A percentile compares a stretch with the other conserved stretches of the same genome.
Conservation (phyloP, 2,329 filamentous ascomycete species). For the Arthroderma sp. region DNA sequence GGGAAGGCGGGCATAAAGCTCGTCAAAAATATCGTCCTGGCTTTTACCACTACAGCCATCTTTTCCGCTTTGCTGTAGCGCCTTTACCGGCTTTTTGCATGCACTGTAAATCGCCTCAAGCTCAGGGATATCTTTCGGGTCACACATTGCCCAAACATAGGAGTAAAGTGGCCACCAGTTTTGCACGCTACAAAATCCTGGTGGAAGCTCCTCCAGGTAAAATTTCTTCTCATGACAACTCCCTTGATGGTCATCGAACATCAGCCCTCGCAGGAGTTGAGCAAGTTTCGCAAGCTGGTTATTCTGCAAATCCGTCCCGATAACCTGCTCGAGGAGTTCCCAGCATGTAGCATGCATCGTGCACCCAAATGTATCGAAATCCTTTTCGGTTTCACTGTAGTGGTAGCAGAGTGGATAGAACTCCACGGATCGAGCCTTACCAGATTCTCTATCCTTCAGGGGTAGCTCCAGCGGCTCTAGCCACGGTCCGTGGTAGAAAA, state of each 20-base stretch:
- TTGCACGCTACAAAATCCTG: no score
- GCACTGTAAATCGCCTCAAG: background rate
- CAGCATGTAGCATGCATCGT: constrained; percentile 1
- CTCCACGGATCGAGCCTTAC: background rate
- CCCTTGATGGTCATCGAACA: background rate
- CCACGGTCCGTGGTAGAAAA: constrained; percentile 1
- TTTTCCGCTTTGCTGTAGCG: background rate
- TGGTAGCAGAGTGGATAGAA: constrained; percentile 2
- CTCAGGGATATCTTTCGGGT: background rate
- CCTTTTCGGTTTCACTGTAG: background rate
- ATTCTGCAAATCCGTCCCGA: background rate
- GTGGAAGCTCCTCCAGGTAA: no score
- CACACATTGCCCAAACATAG: background rate
- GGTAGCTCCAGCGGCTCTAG: constrained; percentile 1
- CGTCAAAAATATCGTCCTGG: background rate
- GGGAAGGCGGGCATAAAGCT: constrained; percentile 1
- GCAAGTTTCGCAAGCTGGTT: background rate
- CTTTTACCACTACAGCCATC: no score
- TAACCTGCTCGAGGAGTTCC: background rate
- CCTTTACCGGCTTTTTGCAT: background rate
- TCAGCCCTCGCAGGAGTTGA: background rate
- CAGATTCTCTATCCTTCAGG: background rate
- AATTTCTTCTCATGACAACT: background rate
- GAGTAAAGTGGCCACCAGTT: no score
- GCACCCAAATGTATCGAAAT: background rate